These are phyloP conservation scores for Spizellomyces sp. DNA, from an alignment of 192 early-diverging fungal genomes.

Conservation along the genomic window DNA sequence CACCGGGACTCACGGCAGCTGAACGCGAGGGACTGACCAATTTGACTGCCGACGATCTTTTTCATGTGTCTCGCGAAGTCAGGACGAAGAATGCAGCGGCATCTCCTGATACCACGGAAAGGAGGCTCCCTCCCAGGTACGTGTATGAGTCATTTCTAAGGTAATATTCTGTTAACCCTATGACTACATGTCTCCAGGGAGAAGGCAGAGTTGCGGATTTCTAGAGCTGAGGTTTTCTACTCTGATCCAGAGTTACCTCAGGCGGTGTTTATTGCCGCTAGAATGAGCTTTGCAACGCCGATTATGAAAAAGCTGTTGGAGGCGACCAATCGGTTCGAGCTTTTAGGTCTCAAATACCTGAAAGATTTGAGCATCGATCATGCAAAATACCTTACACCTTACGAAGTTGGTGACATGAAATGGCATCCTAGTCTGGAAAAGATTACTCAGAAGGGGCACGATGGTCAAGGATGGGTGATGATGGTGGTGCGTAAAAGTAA, in stretches of 20 bases:
- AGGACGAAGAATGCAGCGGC: neutral
- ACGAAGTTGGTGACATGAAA: slow-evolving; percentile 12
- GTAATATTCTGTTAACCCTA: too few relatives aligned
- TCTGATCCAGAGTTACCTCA: slow-evolving; percentile 19
- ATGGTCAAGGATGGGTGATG: slow-evolving; percentile 14
- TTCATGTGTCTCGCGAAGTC: neutral
- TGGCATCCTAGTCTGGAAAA: slow-evolving; percentile 4
- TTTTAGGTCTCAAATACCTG: slow-evolving; percentile 23
- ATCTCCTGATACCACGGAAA: neutral
- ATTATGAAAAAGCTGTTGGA: slow-evolving; percentile 14
- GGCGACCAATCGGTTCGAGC: slow-evolving; percentile 6
- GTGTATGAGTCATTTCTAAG: too few relatives aligned
- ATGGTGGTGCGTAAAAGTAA: slow-evolving; percentile 16
- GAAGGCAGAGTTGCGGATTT: slow-evolving; percentile 14
- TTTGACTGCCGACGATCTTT: slow-evolving; percentile 6
- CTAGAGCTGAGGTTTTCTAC: neutral
- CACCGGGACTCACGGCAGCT: neutral
- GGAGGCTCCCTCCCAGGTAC: slow-evolving; percentile 1
- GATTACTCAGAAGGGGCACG: neutral
- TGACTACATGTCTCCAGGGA: neutral
- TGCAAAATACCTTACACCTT: slow-evolving; percentile 11
- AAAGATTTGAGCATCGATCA: neutral
- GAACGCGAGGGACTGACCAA: slow-evolving; percentile 1
- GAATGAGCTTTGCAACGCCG: slow-evolving; percentile 16
- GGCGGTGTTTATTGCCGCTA: slow-evolving; percentile 15